These are phyloP conservation scores for Cladorrhinum samala DNA, from an alignment of 495 filamentous ascomycete genomes.

Conservation along the genomic window DNA sequence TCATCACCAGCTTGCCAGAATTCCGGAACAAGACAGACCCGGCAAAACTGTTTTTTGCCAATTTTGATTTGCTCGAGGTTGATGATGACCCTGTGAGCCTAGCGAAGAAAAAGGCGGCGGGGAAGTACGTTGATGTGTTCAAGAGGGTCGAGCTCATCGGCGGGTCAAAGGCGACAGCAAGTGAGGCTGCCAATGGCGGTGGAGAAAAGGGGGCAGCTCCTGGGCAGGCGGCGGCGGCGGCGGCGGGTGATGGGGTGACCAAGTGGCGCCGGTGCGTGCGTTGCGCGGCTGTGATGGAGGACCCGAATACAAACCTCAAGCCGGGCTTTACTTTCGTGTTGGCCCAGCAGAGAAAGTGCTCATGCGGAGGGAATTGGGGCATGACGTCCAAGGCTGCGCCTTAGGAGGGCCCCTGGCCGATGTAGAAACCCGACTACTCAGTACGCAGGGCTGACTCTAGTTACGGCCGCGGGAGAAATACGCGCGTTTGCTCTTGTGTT, in stretches of 20 bases:
- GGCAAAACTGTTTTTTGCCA: conserved; percentile 44
- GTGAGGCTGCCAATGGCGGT: neutral
- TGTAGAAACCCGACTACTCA: no score
- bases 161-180: neutral
- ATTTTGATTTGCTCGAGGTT: conserved; percentile 44
- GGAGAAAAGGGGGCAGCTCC: neutral
- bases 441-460: no score
- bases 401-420: no score
- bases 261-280: conserved; percentile 53
- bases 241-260: conserved; percentile 1
- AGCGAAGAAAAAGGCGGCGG: conserved; percentile 15
- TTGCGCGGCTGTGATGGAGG: conserved; percentile 60
- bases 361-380: conserved; percentile 47
- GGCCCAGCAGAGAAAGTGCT: conserved; percentile 46
- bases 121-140: conserved; percentile 38
- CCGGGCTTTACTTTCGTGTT: conserved; percentile 45
- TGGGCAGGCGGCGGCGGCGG: neutral
- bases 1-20: conserved; percentile 33
- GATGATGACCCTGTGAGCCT: conserved; percentile 32
- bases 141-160: conserved; percentile 25
- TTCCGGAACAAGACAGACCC: conserved; percentile 38
- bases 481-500: no score
- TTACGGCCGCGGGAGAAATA: no score
- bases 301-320: conserved; percentile 34
- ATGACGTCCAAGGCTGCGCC: conserved; percentile 25